Percentiles rank a stretch among this genome's conserved stretches.
phyloP scores from a whole-genome alignment of 352 stramenopile species.

The Pythium aristosporum region DNA sequence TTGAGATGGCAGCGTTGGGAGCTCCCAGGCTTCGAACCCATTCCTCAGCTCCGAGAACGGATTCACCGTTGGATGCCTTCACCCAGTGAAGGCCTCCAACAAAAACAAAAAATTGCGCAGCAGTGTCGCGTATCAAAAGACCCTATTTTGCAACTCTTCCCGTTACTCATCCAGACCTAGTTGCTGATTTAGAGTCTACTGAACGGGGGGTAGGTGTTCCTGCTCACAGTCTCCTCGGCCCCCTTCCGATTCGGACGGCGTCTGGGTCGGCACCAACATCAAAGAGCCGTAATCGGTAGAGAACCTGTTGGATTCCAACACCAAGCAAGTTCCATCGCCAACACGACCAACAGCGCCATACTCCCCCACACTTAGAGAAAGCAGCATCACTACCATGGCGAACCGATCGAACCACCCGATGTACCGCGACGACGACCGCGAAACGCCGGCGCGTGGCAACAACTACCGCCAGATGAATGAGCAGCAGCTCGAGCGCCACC shows the following conservation, averaged over 20 bases:
- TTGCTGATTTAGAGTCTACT: constrained; percentile 3
- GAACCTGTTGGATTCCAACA: neutral
- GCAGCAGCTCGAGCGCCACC: constrained; percentile 63
- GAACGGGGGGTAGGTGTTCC: constrained; percentile 11
- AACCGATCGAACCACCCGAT: constrained; percentile 41
- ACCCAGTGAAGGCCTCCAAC: neutral
- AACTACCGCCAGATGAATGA: constrained; percentile 68
- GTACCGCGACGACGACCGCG: constrained; percentile 34
- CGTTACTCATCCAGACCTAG: neutral
- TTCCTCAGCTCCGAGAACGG: neutral
- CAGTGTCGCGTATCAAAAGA: neutral
- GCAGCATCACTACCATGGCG: constrained; percentile 4
- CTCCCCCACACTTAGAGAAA: neutral
- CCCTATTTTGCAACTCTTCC: neutral
- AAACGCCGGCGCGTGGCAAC: neutral
- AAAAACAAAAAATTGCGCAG: neutral
- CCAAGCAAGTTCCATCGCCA: neutral
- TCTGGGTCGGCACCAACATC: constrained; percentile 6
- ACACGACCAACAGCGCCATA: neutral
- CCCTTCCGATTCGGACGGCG: constrained; percentile 6
- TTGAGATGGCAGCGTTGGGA: no score
- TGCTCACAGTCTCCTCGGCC: neutral
- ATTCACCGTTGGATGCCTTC: no score
- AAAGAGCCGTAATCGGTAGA: constrained; percentile 5
- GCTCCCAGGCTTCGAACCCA: neutral